Evolutionary conservation across 495 filamentous ascomycete genomes (phyloP).

Genomic region (Immersiella caudata): DNA sequence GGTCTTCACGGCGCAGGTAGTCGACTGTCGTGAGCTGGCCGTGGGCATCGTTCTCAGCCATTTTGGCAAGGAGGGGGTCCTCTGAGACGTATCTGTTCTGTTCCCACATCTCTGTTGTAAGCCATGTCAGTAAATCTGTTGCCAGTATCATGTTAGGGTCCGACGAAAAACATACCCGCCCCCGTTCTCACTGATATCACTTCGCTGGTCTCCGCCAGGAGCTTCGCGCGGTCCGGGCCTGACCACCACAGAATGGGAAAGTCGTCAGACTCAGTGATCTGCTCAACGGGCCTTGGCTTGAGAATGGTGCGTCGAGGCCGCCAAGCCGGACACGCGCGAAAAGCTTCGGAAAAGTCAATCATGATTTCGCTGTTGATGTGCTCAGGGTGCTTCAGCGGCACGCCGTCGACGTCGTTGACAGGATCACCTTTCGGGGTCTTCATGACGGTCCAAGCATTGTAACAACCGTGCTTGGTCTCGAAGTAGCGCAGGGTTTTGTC

Average conservation of each 20-base stretch:
- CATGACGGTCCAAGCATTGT: background rate
- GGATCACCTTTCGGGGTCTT: slow-evolving; percentile 1
- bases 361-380: slow-evolving; percentile 3
- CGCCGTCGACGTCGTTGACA: background rate
- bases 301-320: background rate
- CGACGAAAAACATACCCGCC: background rate
- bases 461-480: background rate
- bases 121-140: too few species aligned
- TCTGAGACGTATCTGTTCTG: background rate
- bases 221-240: background rate
- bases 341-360: background rate
- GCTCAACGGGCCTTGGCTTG: background rate
- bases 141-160: too few species aligned
- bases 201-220: background rate
- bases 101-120: background rate
- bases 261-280: background rate
- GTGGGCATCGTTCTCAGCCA: slow-evolving; percentile 2
- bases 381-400: background rate
- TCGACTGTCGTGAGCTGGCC: background rate
- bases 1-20: background rate
- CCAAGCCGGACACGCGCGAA: background rate
- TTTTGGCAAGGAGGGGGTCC: background rate
- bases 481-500: background rate
- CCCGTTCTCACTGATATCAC: background rate
- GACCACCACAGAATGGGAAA: background rate